These are phyloP conservation scores for Kalanchoe fedtschenkoi DNA, from an alignment of 164 flowering plant genomes.

Conservation along the genomic window DNA sequence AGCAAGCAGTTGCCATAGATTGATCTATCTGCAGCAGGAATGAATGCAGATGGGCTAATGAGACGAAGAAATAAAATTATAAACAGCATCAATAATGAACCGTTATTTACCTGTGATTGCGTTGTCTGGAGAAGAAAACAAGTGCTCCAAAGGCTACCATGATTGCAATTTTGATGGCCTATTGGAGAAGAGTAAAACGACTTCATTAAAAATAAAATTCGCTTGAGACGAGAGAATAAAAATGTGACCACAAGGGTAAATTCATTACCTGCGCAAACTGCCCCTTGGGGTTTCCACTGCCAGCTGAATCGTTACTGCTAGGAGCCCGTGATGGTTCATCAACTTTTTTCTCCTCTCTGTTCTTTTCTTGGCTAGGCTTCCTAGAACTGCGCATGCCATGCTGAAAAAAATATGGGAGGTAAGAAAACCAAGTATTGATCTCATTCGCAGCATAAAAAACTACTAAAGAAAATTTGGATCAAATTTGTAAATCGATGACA, in stretches of 20 bases:
- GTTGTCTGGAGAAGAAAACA: constrained; percentile 44
- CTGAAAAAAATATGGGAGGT: background rate
- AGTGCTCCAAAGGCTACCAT: constrained; percentile 53
- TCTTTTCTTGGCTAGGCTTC: background rate
- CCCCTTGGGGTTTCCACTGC: background rate
- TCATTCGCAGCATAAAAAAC: background rate
- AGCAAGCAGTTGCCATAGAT: too few relatives aligned
- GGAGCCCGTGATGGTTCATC: background rate
- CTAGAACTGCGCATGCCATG: background rate
- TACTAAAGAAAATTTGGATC: background rate
- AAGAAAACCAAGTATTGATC: background rate
- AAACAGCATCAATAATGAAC: background rate
- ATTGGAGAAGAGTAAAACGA: constrained; percentile 1
- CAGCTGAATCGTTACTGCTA: background rate
- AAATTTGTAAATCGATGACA: constrained; percentile 3
- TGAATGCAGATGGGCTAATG: background rate
- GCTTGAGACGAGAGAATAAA: too few relatives aligned
- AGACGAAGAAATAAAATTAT: background rate
- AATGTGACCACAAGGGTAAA: too few relatives aligned
- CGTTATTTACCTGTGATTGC: constrained; percentile 29
- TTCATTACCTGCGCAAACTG: constrained; percentile 5
- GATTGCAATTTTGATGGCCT: constrained; percentile 41
- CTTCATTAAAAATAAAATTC: background rate
- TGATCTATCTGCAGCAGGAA: too few relatives aligned
- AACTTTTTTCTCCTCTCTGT: background rate